These are phyloP conservation scores for Fusarium equiseti DNA, from an alignment of 2,329 filamentous ascomycete species.

Conservation along the genomic window DNA sequence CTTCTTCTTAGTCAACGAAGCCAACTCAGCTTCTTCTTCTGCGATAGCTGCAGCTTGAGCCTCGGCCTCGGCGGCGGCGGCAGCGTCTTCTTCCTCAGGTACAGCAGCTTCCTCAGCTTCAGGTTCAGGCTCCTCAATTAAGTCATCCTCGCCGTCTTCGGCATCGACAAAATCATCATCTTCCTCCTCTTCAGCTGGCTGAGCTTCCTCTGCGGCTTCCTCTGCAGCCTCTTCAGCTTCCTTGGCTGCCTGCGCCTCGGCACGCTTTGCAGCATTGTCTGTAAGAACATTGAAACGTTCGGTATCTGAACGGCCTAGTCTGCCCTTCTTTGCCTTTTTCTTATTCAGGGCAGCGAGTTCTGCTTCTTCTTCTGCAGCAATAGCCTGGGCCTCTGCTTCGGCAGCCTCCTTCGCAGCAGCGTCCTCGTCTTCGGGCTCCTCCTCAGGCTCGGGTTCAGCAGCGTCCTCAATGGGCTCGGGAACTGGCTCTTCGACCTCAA, in stretches of 20 bases:
- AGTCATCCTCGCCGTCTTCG: slow-evolving; percentile 22
- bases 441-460: slow-evolving; percentile 41
- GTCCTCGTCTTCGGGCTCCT: slow-evolving; percentile 25
- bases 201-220: slow-evolving; percentile 46
- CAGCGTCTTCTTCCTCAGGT: slow-evolving; percentile 45
- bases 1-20: slow-evolving; percentile 53
- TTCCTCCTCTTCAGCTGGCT: slow-evolving; percentile 51
- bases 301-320: slow-evolving; percentile 43
- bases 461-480: slow-evolving; percentile 39
- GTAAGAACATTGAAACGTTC: slow-evolving; percentile 36
- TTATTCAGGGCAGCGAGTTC: slow-evolving; percentile 55
- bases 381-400: slow-evolving; percentile 49
- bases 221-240: slow-evolving; percentile 38
- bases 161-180: slow-evolving; percentile 37
- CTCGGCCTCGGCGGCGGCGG: slow-evolving; percentile 28
- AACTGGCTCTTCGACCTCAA: slow-evolving; percentile 17
- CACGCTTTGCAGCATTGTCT: slow-evolving; percentile 44
- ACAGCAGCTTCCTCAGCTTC: slow-evolving; percentile 4
- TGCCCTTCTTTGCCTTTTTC: slow-evolving; percentile 53
- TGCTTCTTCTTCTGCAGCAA: slow-evolving; percentile 42
- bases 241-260: slow-evolving; percentile 47
- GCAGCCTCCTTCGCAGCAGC: slow-evolving; percentile 39
- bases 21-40: slow-evolving; percentile 58
- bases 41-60: slow-evolving; percentile 36
- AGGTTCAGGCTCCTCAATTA: slow-evolving; percentile 6